Percentiles rank a stretch among this genome's conserved stretches.
Evolutionary conservation across 176 grass and related monocot species (phyloP).

Genomic region (Aegilops tauschii): DNA sequence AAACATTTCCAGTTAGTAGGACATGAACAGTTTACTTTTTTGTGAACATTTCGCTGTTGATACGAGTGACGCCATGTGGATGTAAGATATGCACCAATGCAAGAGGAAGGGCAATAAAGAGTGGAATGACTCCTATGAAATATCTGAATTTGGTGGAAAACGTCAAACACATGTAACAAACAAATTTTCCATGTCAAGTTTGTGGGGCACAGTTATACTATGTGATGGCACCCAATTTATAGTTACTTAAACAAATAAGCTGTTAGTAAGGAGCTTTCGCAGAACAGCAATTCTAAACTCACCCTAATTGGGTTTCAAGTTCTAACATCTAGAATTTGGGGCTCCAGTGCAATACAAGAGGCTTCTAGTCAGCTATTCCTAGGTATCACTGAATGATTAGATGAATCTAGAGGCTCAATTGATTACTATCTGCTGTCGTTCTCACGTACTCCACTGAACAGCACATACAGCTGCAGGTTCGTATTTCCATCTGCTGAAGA

Average conservation of each 20-base stretch:
- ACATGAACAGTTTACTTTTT: neutral
- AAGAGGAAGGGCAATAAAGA: neutral
- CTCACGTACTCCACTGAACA: neutral
- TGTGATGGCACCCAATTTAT: neutral
- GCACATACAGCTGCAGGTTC: neutral
- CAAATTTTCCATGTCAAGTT: slow-evolving; percentile 14
- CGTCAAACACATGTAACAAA: neutral
- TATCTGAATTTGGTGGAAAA: neutral
- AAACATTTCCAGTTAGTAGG: neutral
- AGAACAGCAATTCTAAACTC: neutral
- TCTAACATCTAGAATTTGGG: neutral
- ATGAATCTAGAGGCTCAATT: neutral
- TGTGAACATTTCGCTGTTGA: neutral
- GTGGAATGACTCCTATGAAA: neutral
- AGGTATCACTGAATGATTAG: neutral
- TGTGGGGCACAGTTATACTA: neutral
- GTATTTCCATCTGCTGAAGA: slow-evolving; percentile 6
- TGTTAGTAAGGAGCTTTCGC: neutral
- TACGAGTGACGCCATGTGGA: neutral
- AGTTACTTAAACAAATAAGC: neutral
- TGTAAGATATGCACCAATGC: neutral
- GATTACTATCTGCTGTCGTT: neutral
- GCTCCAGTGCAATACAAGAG: neutral
- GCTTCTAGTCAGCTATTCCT: neutral
- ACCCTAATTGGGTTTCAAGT: neutral